phyloP scores from a whole-genome alignment of 2,329 filamentous ascomycete species.

The Paradendryphiella salina region DNA sequence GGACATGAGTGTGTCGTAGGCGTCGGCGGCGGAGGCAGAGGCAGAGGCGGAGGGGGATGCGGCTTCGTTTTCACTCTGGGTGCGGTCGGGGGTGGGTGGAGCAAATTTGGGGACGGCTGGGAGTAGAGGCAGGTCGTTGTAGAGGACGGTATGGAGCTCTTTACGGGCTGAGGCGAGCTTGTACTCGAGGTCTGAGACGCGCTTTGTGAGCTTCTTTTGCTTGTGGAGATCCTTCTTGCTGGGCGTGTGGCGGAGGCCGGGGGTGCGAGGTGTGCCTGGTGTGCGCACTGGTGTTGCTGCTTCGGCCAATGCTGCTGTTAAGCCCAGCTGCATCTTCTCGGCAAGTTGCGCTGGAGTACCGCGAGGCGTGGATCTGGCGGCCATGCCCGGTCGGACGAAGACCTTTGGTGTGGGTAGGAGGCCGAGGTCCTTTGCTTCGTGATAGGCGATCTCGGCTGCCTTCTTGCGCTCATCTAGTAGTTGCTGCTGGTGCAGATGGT shows the following conservation, averaged over 20 bases:
- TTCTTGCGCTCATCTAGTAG: conserved; percentile 33
- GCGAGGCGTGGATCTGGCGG: conserved; percentile 16
- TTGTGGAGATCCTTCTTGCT: conserved; percentile 62
- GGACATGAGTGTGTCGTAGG: conserved; percentile 27
- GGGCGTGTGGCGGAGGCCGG: conserved; percentile 51
- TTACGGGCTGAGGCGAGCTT: conserved; percentile 60
- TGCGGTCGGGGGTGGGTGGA: conserved; percentile 28
- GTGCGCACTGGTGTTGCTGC: conserved; percentile 15
- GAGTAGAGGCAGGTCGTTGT: conserved; percentile 48
- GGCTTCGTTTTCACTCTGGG: conserved; percentile 32
- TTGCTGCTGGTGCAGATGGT: neutral
- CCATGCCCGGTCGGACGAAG: conserved; percentile 32
- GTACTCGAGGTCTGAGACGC: conserved; percentile 63
- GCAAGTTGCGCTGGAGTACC: conserved; percentile 10
- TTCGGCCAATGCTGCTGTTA: conserved; percentile 13
- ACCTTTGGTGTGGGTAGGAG: conserved; percentile 41
- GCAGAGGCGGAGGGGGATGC: conserved; percentile 24
- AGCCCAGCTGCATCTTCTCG: conserved; percentile 9
- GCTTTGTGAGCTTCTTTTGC: conserved; percentile 61
- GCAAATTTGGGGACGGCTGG: conserved; percentile 44
- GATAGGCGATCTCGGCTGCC: conserved; percentile 39
- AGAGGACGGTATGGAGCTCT: conserved; percentile 56
- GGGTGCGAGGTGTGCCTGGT: conserved; percentile 28
- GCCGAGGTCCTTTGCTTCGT: conserved; percentile 39
- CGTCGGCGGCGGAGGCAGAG: conserved; percentile 10